These are phyloP conservation scores for Coemansia sp. DNA, from an alignment of 192 early-diverging fungal genomes.

Conservation along the genomic window DNA sequence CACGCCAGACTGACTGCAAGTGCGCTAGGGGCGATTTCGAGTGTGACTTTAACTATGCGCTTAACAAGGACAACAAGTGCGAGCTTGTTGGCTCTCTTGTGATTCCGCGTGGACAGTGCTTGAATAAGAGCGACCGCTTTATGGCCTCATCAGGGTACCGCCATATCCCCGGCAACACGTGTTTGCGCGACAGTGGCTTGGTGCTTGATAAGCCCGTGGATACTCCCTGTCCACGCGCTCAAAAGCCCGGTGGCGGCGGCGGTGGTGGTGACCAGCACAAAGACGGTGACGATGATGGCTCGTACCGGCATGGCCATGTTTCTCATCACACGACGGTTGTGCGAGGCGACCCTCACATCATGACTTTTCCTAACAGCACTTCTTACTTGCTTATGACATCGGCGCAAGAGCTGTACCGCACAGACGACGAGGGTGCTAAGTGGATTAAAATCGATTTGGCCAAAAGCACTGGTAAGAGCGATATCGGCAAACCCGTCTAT, in stretches of 20 bases:
- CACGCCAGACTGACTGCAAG: conserved; percentile 62
- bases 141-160: conserved; percentile 76
- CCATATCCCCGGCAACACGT: conserved; percentile 81
- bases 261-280: not conserved
- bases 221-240: conserved; percentile 53
- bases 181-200: conserved; percentile 51
- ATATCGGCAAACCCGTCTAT: conserved; percentile 40
- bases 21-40: conserved; percentile 88
- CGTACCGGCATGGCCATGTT: conserved; percentile 8
- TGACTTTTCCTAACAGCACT: conserved; percentile 69
- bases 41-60: conserved; percentile 85
- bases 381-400: conserved; percentile 60
- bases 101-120: conserved; percentile 67
- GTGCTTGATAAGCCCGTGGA: conserved; percentile 59
- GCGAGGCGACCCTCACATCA: conserved; percentile 55
- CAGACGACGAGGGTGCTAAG: conserved; percentile 69
- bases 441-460: conserved; percentile 60
- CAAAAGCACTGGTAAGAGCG: conserved; percentile 27
- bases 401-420: conserved; percentile 64
- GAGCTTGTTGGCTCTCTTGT: conserved; percentile 54
- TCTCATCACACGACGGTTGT: conserved; percentile 39
- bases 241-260: conserved; percentile 35
- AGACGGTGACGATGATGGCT: conserved; percentile 4
- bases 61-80: conserved; percentile 58
- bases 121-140: conserved; percentile 61